Conservation (phyloP, 306 rosid genomes). For the Comarum palustre region DNA sequence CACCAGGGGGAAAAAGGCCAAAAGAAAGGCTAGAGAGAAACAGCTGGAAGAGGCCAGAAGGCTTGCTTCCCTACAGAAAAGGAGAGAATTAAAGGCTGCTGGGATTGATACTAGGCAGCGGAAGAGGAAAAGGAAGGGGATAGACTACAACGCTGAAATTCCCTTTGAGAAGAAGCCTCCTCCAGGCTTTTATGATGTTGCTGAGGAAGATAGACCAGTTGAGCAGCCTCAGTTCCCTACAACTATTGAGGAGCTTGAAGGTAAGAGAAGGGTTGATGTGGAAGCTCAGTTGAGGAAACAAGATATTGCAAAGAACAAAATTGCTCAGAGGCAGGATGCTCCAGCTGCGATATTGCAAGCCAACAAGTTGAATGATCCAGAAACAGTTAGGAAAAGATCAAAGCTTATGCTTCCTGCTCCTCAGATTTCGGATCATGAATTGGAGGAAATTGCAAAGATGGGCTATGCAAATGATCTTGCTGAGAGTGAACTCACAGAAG, state of each 20-base stretch:
- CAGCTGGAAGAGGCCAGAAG: conserved; percentile 98
- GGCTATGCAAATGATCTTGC: conserved; percentile 88
- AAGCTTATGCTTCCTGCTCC: conserved; percentile 95
- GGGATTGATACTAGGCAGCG: conserved; percentile 83
- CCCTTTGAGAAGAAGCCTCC: conserved; percentile 97
- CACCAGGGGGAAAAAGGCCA: conserved; percentile 90
- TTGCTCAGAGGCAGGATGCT: conserved; percentile 85
- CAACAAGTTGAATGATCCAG: conserved; percentile 90
- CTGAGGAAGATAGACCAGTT: conserved; percentile 72
- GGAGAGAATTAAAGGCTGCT: conserved; percentile 92
- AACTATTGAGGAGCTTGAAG: conserved; percentile 93
- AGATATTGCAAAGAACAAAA: conserved; percentile 80
- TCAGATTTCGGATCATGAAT: conserved; percentile 84
- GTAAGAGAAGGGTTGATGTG: conserved; percentile 73
- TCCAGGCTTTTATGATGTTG: conserved; percentile 77
- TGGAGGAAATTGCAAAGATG: conserved; percentile 95
- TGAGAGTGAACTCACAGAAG: conserved; percentile 61
- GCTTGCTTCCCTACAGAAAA: conserved; percentile 94
- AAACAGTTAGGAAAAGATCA: conserved; percentile 84
- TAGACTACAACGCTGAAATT: conserved; percentile 86
- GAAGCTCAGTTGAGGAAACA: conserved; percentile 85
- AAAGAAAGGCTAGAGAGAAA: conserved; percentile 91
- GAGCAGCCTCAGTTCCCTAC: conserved; percentile 77
- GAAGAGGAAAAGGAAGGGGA: conserved; percentile 88
- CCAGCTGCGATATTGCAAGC: conserved; percentile 86